Evolutionary conservation across 495 filamentous ascomycete genomes (phyloP).

Genomic region (Annulohypoxylon moriforme): DNA sequence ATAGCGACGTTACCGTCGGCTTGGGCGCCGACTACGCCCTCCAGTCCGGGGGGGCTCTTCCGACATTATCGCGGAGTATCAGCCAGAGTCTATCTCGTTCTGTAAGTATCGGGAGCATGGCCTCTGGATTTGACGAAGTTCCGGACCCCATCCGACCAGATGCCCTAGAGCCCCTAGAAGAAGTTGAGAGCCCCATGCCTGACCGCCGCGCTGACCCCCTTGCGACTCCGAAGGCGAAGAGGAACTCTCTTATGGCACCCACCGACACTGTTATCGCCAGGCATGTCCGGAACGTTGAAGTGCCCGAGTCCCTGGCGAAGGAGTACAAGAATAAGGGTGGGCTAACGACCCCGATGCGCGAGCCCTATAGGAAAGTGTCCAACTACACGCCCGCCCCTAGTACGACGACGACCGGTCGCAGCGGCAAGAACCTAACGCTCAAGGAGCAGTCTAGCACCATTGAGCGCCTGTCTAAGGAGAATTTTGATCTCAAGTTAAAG

Average conservation of each 20-base stretch:
- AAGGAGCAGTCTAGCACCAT: constrained; percentile 98
- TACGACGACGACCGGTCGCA: constrained; percentile 67
- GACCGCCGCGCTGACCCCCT: constrained; percentile 49
- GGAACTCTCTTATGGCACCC: constrained; percentile 65
- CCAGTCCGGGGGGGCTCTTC: constrained; percentile 81
- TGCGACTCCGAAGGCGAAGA: constrained; percentile 63
- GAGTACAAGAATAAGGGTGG: constrained; percentile 76
- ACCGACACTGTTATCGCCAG: constrained; percentile 91
- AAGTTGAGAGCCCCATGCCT: constrained; percentile 55
- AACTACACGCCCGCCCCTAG: constrained; percentile 58
- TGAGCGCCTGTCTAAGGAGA: constrained; percentile 92
- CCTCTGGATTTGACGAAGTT: constrained; percentile 86
- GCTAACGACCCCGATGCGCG: constrained; percentile 61
- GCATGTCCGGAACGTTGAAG: constrained; percentile 86
- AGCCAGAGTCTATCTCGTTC: constrained; percentile 75
- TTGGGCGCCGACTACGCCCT: constrained; percentile 86
- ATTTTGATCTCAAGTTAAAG: constrained; percentile 97
- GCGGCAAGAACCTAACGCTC: constrained; percentile 86
- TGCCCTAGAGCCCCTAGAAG: constrained; percentile 63
- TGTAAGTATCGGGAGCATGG: constrained; percentile 92
- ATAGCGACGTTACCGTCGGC: constrained; percentile 73
- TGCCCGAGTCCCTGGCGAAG: constrained; percentile 87
- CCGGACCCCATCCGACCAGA: constrained; percentile 67
- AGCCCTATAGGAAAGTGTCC: constrained; percentile 56
- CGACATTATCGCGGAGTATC: constrained; percentile 62